Base-by-base conservation (phyloP, 495 filamentous ascomycete species). In the Aspergillus haitiensis region DNA sequence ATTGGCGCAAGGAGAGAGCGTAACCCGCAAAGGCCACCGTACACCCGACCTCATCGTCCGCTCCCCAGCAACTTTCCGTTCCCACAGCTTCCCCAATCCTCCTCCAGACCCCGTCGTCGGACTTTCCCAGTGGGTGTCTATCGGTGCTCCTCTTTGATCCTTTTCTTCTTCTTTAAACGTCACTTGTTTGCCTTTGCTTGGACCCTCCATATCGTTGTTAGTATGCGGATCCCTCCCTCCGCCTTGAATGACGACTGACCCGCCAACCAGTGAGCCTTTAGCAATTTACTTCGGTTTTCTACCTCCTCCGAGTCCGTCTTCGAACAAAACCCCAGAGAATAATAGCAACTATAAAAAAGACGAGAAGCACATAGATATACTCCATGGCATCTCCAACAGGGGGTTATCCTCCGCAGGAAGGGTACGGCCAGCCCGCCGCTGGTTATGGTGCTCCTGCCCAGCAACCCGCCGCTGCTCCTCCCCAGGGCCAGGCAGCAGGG, bases 341-440 rank as follows among this genome's bases (percentile, higher is more conserved):
- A 56, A 45, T 31, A 33, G 21, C 36, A 50, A 33, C 15, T 42
- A 56, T 42, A 11, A 44, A 56, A 58, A 27, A 35, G 54, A 37
- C 32, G 13, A 56, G 16, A 58, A 56, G 39, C 31, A 66, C 21
- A 65, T 44, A 66, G 45, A 37, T 34, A 61, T 15, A 55, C 65
- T 64, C 58, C 60, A 83, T 83, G 81, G 78, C 80, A 65, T 70
- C 77, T 72, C 85, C 86, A 71, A 86, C 85, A 59, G 87, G 88
- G 70, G 83, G 81, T 60, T 89, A 88, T 67, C 80, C 79, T 71
- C 72, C 78, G 58, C 78, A 81, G 66, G 78, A 81, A 71, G 77
- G 75, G 60, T 78, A 81, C 58, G 77, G 71, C 44, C 79, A 84
- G 47, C 78, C 75, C 15, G 18, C 40, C 35, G 67, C 67, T 55